Evolutionary conservation across 1,284 basidiomycete species (phyloP), one percentile per base, ranked within the genome.

Genomic region (Papiliotrema terrestris): DNA sequence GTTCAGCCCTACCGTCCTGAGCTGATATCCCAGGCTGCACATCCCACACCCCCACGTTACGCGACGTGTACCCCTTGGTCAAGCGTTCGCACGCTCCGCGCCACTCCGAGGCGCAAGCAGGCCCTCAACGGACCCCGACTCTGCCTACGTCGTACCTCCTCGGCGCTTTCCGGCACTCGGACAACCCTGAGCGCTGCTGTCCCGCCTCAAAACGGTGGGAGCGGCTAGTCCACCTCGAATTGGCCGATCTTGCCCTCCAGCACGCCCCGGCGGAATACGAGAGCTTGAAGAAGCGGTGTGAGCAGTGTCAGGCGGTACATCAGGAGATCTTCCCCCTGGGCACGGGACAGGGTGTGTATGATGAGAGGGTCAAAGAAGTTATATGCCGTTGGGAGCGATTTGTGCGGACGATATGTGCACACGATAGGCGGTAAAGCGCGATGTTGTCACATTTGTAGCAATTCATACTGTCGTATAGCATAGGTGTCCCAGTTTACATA

Each of bases 221-320:
- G 51, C 25, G 70, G n/a, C 65, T 77, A 1, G 71, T 77, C 20
- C 76, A 77, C 50, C 64, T 77, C 32, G 76, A 77, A 53, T 60
- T 77, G 6, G 65, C 73, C 2, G 76, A 76, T 6, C 57, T 68
- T 19, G 56, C 66, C 1, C 57, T 59, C 0, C 36, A 58, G 0
- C 37, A 54, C 1, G 25, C 57, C 1, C 44, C 49, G 2, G 43
- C 37, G 20, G 63, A 63, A 23, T 66, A 61, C 37, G 55, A 52
- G 20, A n/a, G 19, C 39, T 48, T 67, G 9, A 55, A 59, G 39
- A 51, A 60, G 46, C 61, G 64, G 22, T 77, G 75, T 47, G 42
- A 39, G 14, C 73, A 75, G 54, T 77, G 76, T 50, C 65, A 66
- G 2, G 54, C 65, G 5, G 61, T 67, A 2, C 75, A 77, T 56